These are phyloP conservation scores for Xylaria venustula DNA, from an alignment of 495 filamentous ascomycete species.

Conservation along the genomic window DNA sequence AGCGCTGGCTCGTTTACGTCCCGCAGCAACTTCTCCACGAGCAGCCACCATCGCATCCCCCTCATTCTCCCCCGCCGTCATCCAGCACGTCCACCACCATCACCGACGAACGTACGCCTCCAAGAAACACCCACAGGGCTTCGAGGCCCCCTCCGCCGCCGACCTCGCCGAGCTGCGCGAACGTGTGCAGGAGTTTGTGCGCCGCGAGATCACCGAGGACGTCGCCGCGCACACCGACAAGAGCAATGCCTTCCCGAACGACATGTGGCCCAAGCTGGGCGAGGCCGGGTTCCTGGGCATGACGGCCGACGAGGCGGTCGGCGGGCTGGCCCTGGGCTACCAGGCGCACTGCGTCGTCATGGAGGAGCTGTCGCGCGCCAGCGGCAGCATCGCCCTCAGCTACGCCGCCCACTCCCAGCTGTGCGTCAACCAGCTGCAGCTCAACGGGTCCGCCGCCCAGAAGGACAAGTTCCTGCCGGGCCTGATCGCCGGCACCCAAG, in stretches of 20 bases:
- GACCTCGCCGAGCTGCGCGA: constrained; percentile 86
- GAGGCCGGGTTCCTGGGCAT: constrained; percentile 90
- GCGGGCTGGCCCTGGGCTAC: constrained; percentile 89
- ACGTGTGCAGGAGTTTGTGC: constrained; percentile 86
- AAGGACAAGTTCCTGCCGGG: constrained; percentile 78
- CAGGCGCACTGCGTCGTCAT: constrained; percentile 96
- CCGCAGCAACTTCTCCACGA: constrained; percentile 19
- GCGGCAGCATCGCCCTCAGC: constrained; percentile 82
- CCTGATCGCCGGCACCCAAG: constrained; percentile 74
- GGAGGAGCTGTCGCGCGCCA: constrained; percentile 71
- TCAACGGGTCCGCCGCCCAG: constrained; percentile 80
- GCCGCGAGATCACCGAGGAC: constrained; percentile 80
- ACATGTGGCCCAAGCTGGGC: constrained; percentile 94
- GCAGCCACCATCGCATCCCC: constrained; percentile 3
- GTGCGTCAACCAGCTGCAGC: constrained; percentile 92
- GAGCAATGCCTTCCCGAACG: constrained; percentile 80
- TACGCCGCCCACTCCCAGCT: constrained; percentile 97
- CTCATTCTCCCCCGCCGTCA: constrained; percentile 11
- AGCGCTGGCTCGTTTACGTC: constrained; percentile 27
- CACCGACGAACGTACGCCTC: constrained; percentile 47
- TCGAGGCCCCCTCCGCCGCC: constrained; percentile 68
- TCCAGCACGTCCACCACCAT: constrained; percentile 33
- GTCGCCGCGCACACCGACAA: constrained; percentile 79
- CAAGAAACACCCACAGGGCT: constrained; percentile 88
- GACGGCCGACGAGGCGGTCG: constrained; percentile 91